These are phyloP conservation scores for Coemansia sp. DNA, from an alignment of 192 early-diverging fungal species.

Conservation along the genomic window DNA sequence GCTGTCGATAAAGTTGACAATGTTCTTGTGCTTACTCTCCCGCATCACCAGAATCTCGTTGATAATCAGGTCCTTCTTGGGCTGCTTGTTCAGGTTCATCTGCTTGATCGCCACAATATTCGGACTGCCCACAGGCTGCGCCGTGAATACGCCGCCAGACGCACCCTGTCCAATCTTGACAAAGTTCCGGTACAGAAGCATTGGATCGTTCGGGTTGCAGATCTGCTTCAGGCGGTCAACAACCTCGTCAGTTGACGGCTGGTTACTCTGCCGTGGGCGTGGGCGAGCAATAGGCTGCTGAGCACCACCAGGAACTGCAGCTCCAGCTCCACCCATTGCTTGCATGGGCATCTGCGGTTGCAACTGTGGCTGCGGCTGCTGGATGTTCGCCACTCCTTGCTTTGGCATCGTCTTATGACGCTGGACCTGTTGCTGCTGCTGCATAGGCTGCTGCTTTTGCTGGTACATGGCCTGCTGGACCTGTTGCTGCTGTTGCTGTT, in stretches of 20 bases:
- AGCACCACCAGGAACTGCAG: conserved; percentile 16
- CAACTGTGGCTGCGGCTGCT: conserved; percentile 11
- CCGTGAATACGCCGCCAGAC: conserved; percentile 91
- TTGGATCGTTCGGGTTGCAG: conserved; percentile 87
- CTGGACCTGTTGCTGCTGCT: conserved; percentile 34
- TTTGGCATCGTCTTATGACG: conserved; percentile 44
- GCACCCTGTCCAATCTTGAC: conserved; percentile 94
- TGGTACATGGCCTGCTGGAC: conserved; percentile 15
- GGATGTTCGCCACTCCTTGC: conserved; percentile 14
- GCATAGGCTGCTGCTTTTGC: conserved; percentile 19
- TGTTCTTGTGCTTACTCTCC: conserved; percentile 86
- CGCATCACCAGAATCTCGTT: conserved; percentile 91
- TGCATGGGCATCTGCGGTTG: conserved; percentile 28
- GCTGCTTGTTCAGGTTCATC: conserved; percentile 94
- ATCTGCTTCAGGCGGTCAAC: conserved; percentile 79
- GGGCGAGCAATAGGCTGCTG: conserved; percentile 43
- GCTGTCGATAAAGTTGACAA: conserved; percentile 91
- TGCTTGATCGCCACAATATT: conserved; percentile 91
- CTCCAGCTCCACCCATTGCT: background rate
- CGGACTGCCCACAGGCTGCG: conserved; percentile 66
- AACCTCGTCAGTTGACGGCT: conserved; percentile 73
- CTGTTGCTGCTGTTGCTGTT: conserved; percentile 18
- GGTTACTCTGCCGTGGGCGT: conserved; percentile 58
- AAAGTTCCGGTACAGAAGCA: conserved; percentile 79
- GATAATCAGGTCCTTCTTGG: conserved; percentile 95